These are phyloP conservation scores for Mycena venus DNA, from an alignment of 768 basidiomycete genomes.

Conservation along the genomic window DNA sequence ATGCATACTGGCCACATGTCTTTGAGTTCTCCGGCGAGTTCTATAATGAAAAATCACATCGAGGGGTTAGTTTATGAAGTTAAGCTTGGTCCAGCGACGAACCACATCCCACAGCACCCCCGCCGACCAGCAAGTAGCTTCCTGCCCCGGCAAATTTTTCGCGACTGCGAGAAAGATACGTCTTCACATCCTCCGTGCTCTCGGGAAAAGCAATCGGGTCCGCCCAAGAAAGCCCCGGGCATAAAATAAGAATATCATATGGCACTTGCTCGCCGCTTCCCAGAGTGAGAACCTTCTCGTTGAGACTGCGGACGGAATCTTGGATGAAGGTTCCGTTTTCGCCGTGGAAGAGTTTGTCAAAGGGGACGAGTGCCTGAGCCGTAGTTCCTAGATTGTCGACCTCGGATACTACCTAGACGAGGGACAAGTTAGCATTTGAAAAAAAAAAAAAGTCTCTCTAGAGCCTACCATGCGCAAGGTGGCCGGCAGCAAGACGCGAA, in stretches of 20 bases:
- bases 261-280: constrained; percentile 61
- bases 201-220: constrained; percentile 63
- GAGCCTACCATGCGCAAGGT: constrained; percentile 67
- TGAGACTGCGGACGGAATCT: constrained; percentile 48
- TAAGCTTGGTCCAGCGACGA: constrained; percentile 17
- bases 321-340: constrained; percentile 62
- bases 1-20: constrained; percentile 33
- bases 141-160: constrained; percentile 52
- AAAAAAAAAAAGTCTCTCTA: no score
- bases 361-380: constrained; percentile 57
- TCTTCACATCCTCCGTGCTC: constrained; percentile 39
- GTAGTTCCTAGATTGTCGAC: constrained; percentile 54
- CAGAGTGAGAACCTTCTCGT: constrained; percentile 54
- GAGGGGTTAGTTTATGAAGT: background rate
- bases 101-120: constrained; percentile 69
- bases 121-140: constrained; percentile 67
- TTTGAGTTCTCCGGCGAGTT: constrained; percentile 38
- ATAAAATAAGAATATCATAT: constrained; percentile 71
- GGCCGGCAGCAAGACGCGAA: constrained; percentile 64
- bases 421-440: no score
- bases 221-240: constrained; percentile 69
- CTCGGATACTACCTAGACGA: constrained; percentile 59
- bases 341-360: constrained; percentile 61
- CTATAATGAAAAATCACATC: constrained; percentile 30
- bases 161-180: constrained; percentile 46